These are phyloP conservation scores for Skeletonema marinoi DNA, from an alignment of 108 stramenopile genomes.

Conservation along the genomic window DNA sequence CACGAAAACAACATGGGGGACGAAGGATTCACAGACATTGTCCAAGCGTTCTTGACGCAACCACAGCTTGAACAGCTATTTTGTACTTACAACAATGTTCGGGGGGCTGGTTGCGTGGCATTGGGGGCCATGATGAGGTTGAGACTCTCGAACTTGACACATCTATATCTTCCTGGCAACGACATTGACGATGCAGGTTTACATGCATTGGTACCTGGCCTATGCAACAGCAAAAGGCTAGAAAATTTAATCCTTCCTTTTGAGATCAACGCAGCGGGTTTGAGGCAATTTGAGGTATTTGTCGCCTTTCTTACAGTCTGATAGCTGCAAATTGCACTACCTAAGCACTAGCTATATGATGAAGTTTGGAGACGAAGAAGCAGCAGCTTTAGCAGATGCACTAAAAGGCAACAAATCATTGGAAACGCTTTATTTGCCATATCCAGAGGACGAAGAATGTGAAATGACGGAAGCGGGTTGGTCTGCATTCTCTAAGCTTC, in stretches of 20 bases:
- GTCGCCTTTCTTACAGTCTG: not conserved
- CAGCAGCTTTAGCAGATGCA: not conserved
- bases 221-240: not conserved
- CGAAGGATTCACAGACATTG: not conserved
- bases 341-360: too few species aligned
- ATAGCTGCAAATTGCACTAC: not conserved
- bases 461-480: not conserved
- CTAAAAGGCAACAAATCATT: not conserved
- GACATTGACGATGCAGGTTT: conserved; percentile 24
- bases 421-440: not conserved
- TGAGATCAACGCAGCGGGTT: not conserved
- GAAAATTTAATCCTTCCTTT: not conserved
- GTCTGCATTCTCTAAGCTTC: not conserved
- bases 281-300: not conserved
- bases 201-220: conserved; percentile 3
- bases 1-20: not conserved
- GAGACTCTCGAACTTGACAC: not conserved
- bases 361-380: not conserved
- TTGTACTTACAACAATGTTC: not conserved
- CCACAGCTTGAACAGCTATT: not conserved
- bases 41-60: not conserved
- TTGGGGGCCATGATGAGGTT: not conserved
- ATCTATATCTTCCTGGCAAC: conserved; percentile 38
- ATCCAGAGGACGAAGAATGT: not conserved
- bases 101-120: not conserved